Evolutionary conservation across 257 asterid genomes (phyloP).

Genomic region (Plantago elongata): DNA sequence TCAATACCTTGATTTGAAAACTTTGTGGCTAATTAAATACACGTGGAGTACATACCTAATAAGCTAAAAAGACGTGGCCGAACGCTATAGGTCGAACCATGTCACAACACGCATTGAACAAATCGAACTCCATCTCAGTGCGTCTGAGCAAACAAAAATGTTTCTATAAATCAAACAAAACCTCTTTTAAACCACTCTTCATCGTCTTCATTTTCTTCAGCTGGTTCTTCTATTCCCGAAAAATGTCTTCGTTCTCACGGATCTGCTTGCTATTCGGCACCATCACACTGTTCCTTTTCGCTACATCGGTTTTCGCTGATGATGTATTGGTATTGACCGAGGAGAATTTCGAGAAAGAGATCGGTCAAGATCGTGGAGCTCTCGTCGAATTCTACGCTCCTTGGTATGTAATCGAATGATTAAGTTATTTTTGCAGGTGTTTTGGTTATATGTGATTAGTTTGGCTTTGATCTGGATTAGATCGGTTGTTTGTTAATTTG

Average conservation of each 20-base stretch:
- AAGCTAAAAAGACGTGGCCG: background rate
- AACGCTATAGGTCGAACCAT: conserved; percentile 10
- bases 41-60: too few species aligned
- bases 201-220: background rate
- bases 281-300: conserved; percentile 34
- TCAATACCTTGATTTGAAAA: too few species aligned
- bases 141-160: background rate
- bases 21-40: too few species aligned
- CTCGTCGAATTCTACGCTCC: conserved; percentile 95
- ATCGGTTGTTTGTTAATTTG: background rate
- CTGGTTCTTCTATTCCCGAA: background rate
- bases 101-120: background rate
- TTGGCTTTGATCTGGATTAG: conserved; percentile 11
- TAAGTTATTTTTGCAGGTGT: background rate
- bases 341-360: conserved; percentile 77
- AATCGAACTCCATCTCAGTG: background rate
- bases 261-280: conserved; percentile 31
- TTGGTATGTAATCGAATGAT: conserved; percentile 35
- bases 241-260: conserved; percentile 36
- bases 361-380: conserved; percentile 86
- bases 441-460: conserved; percentile 1
- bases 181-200: background rate
- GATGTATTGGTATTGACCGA: conserved; percentile 79
- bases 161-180: background rate
- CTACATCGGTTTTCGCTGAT: conserved; percentile 39